Percentiles rank a stretch among this genome's conserved stretches.
phyloP scores from a whole-genome alignment of 352 stramenopile species.

The Pythium guiyangense region DNA sequence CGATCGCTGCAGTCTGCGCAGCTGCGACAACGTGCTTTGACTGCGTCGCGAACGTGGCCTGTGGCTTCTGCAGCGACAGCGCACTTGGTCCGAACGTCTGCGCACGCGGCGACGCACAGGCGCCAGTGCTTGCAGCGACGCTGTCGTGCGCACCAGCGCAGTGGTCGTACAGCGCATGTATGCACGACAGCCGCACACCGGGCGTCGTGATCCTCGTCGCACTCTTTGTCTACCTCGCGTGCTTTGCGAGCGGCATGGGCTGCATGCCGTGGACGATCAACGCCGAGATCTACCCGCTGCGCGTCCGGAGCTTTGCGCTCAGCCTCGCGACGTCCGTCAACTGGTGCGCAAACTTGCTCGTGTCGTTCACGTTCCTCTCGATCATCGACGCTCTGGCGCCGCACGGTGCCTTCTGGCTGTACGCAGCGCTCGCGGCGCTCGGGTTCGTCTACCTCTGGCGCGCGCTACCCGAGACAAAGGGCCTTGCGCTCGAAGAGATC shows the following conservation, averaged over 20 bases:
- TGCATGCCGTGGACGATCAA: slow-evolving; percentile 95
- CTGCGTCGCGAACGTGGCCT: slow-evolving; percentile 53
- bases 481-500: slow-evolving; percentile 91
- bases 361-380: slow-evolving; percentile 94
- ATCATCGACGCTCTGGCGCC: slow-evolving; percentile 56
- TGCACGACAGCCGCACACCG: slow-evolving; percentile 25
- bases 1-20: slow-evolving; percentile 24
- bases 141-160: slow-evolving; percentile 16
- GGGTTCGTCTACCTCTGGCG: slow-evolving; percentile 78
- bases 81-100: slow-evolving; percentile 18
- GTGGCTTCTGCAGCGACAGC: slow-evolving; percentile 35
- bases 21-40: slow-evolving; percentile 54
- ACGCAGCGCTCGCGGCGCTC: slow-evolving; percentile 65
- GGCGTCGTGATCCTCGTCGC: slow-evolving; percentile 54
- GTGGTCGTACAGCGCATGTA: slow-evolving; percentile 51
- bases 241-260: slow-evolving; percentile 77
- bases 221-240: slow-evolving; percentile 73
- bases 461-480: slow-evolving; percentile 91
- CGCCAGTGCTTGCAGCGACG: not conserved
- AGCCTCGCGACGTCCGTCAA: slow-evolving; percentile 89
- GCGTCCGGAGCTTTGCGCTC: slow-evolving; percentile 82
- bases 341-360: slow-evolving; percentile 91
- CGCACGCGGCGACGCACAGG: slow-evolving; percentile 17
- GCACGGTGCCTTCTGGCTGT: slow-evolving; percentile 90
- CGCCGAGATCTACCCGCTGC: slow-evolving; percentile 92